These are phyloP conservation scores for Arthrobotrys megalospora DNA, from an alignment of 2,329 filamentous ascomycete species.

Conservation along the genomic window DNA sequence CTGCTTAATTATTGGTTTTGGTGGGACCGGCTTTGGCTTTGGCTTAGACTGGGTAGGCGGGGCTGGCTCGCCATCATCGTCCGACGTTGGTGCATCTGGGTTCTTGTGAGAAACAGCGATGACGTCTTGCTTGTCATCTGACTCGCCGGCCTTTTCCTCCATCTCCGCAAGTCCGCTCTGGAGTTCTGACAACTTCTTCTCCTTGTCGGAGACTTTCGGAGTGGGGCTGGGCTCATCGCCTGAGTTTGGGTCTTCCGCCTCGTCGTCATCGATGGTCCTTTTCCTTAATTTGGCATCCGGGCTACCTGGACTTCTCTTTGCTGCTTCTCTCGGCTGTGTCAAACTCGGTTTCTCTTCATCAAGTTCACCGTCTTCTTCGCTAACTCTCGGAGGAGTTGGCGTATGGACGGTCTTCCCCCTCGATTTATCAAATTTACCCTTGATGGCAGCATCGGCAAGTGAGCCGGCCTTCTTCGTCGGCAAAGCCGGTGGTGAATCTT, in stretches of 20 bases:
- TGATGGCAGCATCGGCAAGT: conserved; percentile 31
- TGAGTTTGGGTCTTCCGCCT: conserved; percentile 6
- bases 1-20: conserved; percentile 27
- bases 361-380: conserved; percentile 42
- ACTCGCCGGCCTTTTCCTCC: conserved; percentile 24
- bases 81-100: background rate
- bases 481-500: background rate
- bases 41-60: background rate
- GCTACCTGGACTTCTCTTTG: conserved; percentile 10
- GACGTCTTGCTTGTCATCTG: conserved; percentile 19
- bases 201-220: conserved; percentile 17
- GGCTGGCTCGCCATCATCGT: background rate
- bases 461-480: conserved; percentile 6
- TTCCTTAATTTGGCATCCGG: background rate
- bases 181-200: conserved; percentile 38
- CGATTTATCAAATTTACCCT: conserved; percentile 11
- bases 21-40: background rate
- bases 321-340: background rate
- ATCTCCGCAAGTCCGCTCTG: conserved; percentile 45
- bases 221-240: conserved; percentile 5
- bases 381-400: conserved; percentile 30
- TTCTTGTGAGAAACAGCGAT: conserved; percentile 13
- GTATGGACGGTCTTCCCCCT: conserved; percentile 10
- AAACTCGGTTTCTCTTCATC: conserved; percentile 8
- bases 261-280: conserved; percentile 35